Evolutionary conservation across 2,329 filamentous ascomycete species (phyloP), one percentile per base, ranked within the genome.

Genomic region (Colletotrichum gloeosporioides): DNA sequence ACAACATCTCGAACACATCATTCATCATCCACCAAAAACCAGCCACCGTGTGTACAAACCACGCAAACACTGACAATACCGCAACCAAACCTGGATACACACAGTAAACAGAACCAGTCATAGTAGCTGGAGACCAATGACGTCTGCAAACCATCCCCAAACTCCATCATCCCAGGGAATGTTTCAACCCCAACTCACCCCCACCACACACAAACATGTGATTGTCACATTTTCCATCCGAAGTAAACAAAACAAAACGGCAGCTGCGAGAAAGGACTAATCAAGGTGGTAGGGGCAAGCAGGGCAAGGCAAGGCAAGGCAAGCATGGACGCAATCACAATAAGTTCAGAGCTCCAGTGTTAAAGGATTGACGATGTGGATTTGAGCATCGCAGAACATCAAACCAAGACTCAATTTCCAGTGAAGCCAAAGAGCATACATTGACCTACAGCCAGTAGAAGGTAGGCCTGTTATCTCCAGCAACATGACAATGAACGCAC

Each of bases 331-430:
- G 22, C 22, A 22, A 36, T 18, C 36, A 9, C 8, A 18, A 10
- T 16, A 9, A 44, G 36, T 44, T 44, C 39, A 49, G 1, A 49
- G 44, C 44, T 49, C 44, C 44, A 22, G 18, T n/a, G 18, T 44
- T 3, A 44, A 9, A 44, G 9, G 16, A n/a, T 0, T 44, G 18
- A 0, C 8, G 18, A 44, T 6, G 4, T 44, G 9, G 18, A n/a
- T 3, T 2, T n/a, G 36, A 39, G 36, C 36, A 39, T 10, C 18
- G 0, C 39, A 10, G 0, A n/a, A n/a, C 39, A 44, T 44, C 39
- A n/a, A 44, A 1, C 4, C 36, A 44, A 4, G 15, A 36, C 7
- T 36, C 34, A 36, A 16, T 16, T 8, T 34, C 34, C 34, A 13
- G 13, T 7, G 34, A 36, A 15, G 13, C 34, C 6, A 36, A 15